Evolutionary conservation across 2,329 filamentous ascomycete genomes (phyloP).

Genomic region (Exserohilum rostratum): DNA sequence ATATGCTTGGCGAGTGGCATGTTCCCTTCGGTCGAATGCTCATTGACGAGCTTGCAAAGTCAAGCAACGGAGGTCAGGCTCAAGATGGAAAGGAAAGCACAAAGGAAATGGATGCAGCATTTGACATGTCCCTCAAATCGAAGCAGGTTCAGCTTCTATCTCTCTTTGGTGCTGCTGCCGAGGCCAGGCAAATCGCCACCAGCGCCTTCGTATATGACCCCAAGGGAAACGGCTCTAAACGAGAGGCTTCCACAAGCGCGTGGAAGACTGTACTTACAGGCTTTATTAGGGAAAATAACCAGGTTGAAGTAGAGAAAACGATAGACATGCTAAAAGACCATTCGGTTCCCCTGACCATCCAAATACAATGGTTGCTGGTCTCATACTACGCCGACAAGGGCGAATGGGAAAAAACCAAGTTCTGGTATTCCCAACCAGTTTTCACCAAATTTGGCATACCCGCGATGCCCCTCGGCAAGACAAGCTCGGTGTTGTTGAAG

Average conservation of each 20-base stretch:
- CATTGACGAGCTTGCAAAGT: conserved; percentile 31
- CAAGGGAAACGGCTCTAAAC: conserved; percentile 1
- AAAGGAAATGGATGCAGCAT: conserved; percentile 4
- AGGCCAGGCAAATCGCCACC: conserved; percentile 34
- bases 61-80: conserved; percentile 1
- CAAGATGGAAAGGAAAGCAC: conserved; percentile 1
- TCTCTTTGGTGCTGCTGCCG: conserved; percentile 30
- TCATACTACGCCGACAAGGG: conserved; percentile 66
- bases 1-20: conserved; percentile 48
- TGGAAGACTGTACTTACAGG: conserved; percentile 61
- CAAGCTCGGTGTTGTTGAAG: conserved; percentile 63
- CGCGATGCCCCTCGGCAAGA: conserved; percentile 27
- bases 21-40: conserved; percentile 50
- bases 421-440: conserved; percentile 69
- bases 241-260: conserved; percentile 1
- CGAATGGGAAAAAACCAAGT: conserved; percentile 65
- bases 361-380: conserved; percentile 60
- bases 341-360: conserved; percentile 45
- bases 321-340: conserved; percentile 58
- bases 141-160: conserved; percentile 29
- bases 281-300: conserved; percentile 65
- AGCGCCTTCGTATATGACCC: conserved; percentile 17
- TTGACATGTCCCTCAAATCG: conserved; percentile 9
- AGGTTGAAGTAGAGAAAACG: conserved; percentile 64
- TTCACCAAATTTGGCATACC: conserved; percentile 27